Conservation (phyloP, 2,329 filamentous ascomycete species). For the Tolypocladium tropicale region DNA sequence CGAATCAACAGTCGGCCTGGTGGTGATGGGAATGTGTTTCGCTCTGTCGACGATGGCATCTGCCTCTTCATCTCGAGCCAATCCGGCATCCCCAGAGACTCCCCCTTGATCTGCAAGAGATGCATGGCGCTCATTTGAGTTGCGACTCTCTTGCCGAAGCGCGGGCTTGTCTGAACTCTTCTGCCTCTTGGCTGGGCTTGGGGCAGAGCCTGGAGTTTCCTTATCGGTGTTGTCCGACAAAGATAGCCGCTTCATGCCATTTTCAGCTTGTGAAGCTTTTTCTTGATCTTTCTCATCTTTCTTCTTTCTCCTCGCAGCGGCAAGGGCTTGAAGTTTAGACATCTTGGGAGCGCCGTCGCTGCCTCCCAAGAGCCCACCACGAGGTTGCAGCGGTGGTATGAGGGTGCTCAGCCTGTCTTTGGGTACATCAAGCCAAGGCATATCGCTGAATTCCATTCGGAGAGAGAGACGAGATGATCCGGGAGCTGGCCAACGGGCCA, state of each 20-base stretch:
- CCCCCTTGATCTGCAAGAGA: not conserved
- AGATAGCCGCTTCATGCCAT: conserved; percentile 19
- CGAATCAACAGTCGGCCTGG: conserved; percentile 8
- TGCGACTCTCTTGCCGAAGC: not conserved
- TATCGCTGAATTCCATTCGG: conserved; percentile 59
- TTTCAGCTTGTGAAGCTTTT: conserved; percentile 14
- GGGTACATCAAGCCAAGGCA: conserved; percentile 75
- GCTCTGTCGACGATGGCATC: not conserved
- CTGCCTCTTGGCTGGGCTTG: conserved; percentile 13
- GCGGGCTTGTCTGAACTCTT: conserved; percentile 6
- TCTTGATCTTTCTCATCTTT: conserved; percentile 43
- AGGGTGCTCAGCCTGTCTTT: conserved; percentile 54
- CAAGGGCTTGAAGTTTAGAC: conserved; percentile 85
- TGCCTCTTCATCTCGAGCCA: not conserved
- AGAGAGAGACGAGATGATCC: not conserved
- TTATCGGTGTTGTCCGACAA: conserved; percentile 17
- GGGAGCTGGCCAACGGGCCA: not conserved
- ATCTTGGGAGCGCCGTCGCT: conserved; percentile 55
- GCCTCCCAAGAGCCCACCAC: conserved; percentile 69
- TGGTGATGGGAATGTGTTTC: not conserved
- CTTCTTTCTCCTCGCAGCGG: conserved; percentile 78
- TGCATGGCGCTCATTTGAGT: not conserved
- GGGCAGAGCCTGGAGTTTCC: conserved; percentile 13
- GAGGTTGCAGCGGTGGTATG: conserved; percentile 42
- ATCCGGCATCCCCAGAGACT: not conserved